These are phyloP conservation scores for Aspergillus cejpii DNA, from an alignment of 2,329 filamentous ascomycete genomes.

Conservation along the genomic window DNA sequence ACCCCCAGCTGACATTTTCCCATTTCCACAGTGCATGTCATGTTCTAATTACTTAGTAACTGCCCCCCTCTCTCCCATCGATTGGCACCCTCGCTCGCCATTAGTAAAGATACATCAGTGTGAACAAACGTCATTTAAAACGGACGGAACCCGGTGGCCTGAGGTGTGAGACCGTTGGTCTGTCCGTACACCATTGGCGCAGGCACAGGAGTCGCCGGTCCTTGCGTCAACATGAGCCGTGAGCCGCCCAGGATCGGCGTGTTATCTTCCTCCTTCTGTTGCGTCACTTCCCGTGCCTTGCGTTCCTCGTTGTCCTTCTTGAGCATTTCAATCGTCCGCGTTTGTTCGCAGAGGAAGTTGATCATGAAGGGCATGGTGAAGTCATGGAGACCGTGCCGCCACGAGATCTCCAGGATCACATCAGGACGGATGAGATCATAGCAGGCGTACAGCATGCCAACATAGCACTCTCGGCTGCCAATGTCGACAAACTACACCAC, in stretches of 20 bases:
- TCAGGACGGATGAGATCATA: slow-evolving; percentile 94
- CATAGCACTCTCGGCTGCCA: slow-evolving; percentile 97
- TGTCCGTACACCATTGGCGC: slow-evolving; percentile 65
- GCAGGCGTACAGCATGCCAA: slow-evolving; percentile 98
- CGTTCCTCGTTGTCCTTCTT: slow-evolving; percentile 96
- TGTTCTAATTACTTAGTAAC: neutral
- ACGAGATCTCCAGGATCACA: slow-evolving; percentile 89
- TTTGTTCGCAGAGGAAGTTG: slow-evolving; percentile 90
- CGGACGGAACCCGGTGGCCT: slow-evolving; percentile 68
- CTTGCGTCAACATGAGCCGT: slow-evolving; percentile 92
- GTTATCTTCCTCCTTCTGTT: slow-evolving; percentile 86
- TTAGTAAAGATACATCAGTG: neutral
- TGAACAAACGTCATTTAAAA: slow-evolving; percentile 39
- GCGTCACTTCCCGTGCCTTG: slow-evolving; percentile 62
- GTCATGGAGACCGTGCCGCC: slow-evolving; percentile 88
- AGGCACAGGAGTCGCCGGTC: slow-evolving; percentile 57
- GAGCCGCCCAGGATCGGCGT: slow-evolving; percentile 85
- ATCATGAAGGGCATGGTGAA: slow-evolving; percentile 99
- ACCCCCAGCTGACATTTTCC: neutral
- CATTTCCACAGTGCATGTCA: neutral
- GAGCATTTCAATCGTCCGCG: slow-evolving; percentile 70
- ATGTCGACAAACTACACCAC: slow-evolving; percentile 84
- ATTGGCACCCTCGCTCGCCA: neutral
- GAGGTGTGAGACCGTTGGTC: slow-evolving; percentile 81
- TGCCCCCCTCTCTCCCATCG: neutral